These are phyloP conservation scores for Cladophialophora psammophila DNA, from an alignment of 2,329 filamentous ascomycete species.

Conservation along the genomic window DNA sequence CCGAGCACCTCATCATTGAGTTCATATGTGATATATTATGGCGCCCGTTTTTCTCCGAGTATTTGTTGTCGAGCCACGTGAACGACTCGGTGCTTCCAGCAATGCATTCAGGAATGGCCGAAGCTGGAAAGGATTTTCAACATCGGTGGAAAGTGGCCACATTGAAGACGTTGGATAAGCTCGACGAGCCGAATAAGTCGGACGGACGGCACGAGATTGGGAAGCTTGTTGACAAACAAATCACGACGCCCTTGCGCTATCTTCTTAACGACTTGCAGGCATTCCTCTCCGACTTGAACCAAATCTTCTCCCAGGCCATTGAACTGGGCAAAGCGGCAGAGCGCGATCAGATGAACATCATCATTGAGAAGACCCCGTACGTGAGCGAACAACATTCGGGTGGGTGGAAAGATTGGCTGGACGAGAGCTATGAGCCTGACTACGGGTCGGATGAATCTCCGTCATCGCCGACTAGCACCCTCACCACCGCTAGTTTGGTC, in stretches of 20 bases:
- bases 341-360: slow-evolving; percentile 17
- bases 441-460: slow-evolving; percentile 18
- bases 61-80: not conserved
- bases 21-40: slow-evolving; percentile 14
- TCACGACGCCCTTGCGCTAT: not conserved
- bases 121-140: slow-evolving; percentile 15
- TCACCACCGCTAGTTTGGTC: not conserved
- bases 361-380: slow-evolving; percentile 7
- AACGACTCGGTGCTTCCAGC: not conserved
- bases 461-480: not conserved
- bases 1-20: slow-evolving; percentile 10
- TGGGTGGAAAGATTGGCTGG: slow-evolving; percentile 11
- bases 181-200: slow-evolving; percentile 10
- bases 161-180: slow-evolving; percentile 15
- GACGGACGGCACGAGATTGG: not conserved
- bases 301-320: slow-evolving; percentile 5
- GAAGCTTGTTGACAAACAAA: not conserved
- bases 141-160: slow-evolving; percentile 20
- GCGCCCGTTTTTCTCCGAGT: slow-evolving; percentile 17
- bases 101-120: slow-evolving; percentile 11
- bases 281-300: slow-evolving; percentile 4
- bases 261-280: not conserved
- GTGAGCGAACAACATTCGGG: slow-evolving; percentile 10
- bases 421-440: slow-evolving; percentile 16
- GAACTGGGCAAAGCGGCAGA: slow-evolving; percentile 15